Percentiles rank a stretch among this genome's conserved stretches.
These are phyloP conservation scores for Xylaria nigripes DNA, from an alignment of 495 filamentous ascomycete species.

Conservation along the genomic window DNA sequence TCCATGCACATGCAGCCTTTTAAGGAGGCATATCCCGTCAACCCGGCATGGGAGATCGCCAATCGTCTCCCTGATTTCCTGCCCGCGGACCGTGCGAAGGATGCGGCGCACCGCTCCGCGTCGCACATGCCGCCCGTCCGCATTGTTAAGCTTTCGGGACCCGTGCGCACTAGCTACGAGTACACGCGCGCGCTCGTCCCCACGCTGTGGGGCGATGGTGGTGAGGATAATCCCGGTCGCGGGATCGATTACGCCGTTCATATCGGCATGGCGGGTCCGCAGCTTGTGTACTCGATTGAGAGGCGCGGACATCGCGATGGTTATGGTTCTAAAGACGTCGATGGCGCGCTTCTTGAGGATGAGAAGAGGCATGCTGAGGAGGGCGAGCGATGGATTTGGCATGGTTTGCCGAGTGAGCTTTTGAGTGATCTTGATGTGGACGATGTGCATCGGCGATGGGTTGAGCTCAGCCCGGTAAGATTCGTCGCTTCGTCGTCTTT, in stretches of 20 bases:
- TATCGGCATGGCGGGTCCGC: slow-evolving; percentile 72
- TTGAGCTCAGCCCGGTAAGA: slow-evolving; percentile 33
- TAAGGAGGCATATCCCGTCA: slow-evolving; percentile 52
- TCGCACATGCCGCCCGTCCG: slow-evolving; percentile 44
- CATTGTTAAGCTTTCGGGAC: slow-evolving; percentile 55
- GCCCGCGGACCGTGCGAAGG: slow-evolving; percentile 36
- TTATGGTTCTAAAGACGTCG: slow-evolving; percentile 63
- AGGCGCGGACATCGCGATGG: slow-evolving; percentile 62
- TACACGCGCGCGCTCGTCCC: slow-evolving; percentile 57
- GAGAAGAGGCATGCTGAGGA: slow-evolving; percentile 33
- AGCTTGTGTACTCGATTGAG: slow-evolving; percentile 62
- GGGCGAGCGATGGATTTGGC: slow-evolving; percentile 39
- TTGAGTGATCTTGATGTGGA: slow-evolving; percentile 43
- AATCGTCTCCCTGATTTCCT: slow-evolving; percentile 43
- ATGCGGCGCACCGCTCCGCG: slow-evolving; percentile 18
- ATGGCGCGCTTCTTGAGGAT: slow-evolving; percentile 48
- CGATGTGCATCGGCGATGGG: slow-evolving; percentile 50
- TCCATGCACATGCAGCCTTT: too few relatives aligned
- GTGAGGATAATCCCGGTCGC: slow-evolving; percentile 21
- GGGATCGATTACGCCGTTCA: slow-evolving; percentile 62
- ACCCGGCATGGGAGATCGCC: slow-evolving; percentile 66
- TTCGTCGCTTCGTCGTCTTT: neutral
- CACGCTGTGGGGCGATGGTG: slow-evolving; percentile 37
- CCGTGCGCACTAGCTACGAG: slow-evolving; percentile 62
- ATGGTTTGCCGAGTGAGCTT: slow-evolving; percentile 32